phyloP scores from a whole-genome alignment of 768 basidiomycete species.

The Lactarius akahatsu region DNA sequence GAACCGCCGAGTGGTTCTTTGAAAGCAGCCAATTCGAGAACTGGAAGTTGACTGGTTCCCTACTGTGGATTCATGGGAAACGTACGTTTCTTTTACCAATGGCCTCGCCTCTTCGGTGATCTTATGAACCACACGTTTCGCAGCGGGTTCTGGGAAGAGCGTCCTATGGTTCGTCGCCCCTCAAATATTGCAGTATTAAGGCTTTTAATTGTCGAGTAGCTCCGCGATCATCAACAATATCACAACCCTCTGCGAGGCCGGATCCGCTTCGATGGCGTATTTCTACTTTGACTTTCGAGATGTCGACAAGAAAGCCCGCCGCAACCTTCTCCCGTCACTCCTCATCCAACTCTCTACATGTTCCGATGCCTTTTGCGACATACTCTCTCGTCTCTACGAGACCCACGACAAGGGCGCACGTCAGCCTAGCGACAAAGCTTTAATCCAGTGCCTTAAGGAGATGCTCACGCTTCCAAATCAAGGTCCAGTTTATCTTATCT shows the following conservation, averaged over 20 bases:
- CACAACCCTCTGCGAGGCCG: background rate
- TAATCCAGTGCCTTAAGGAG: background rate
- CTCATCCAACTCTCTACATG: background rate
- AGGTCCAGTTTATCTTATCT: background rate
- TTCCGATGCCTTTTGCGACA: background rate
- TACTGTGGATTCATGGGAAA: background rate
- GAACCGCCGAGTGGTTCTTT: background rate
- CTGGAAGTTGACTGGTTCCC: background rate
- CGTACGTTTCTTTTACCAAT: background rate
- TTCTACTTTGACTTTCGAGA: background rate
- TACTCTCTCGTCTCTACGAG: background rate
- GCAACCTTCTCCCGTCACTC: background rate
- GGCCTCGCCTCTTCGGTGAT: background rate
- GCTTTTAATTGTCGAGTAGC: background rate
- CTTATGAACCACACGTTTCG: background rate
- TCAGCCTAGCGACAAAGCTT: background rate
- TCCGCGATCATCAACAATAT: background rate
- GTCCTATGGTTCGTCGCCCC: background rate
- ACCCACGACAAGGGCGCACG: background rate
- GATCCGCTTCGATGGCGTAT: background rate
- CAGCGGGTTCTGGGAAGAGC: no score
- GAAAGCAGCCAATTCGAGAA: background rate
- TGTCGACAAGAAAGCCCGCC: background rate
- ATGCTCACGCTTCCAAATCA: background rate
- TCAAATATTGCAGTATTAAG: background rate